Evolutionary conservation across 2,329 filamentous ascomycete species (phyloP).

Genomic region (Phaeosphaeria sp.): DNA sequence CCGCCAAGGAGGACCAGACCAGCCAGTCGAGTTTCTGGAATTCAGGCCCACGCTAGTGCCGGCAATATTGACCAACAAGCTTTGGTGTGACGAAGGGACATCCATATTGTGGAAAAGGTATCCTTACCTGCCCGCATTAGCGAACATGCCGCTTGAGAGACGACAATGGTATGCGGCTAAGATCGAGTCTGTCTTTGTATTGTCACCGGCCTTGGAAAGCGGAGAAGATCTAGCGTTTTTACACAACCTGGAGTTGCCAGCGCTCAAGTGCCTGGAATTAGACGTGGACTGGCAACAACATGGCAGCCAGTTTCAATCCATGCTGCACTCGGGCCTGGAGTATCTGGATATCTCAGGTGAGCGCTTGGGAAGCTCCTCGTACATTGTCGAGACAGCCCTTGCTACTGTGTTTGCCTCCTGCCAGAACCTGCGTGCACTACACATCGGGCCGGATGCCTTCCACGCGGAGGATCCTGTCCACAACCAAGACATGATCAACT

Average conservation of each 20-base stretch:
- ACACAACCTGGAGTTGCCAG: conserved; percentile 35
- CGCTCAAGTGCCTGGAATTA: conserved; percentile 36
- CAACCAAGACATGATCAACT: conserved; percentile 23
- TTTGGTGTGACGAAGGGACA: conserved; percentile 43
- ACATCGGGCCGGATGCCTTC: conserved; percentile 32
- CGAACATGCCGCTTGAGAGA: conserved; percentile 25
- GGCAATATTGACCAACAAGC: conserved; percentile 37
- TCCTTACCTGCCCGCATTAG: conserved; percentile 36
- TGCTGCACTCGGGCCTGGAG: conserved; percentile 36
- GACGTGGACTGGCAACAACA: conserved; percentile 36
- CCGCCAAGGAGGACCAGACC: conserved; percentile 38
- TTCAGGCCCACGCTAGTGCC: conserved; percentile 43
- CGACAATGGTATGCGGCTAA: conserved; percentile 43
- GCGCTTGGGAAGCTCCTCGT: conserved; percentile 29
- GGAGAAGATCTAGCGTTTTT: conserved; percentile 30
- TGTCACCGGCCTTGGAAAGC: conserved; percentile 22
- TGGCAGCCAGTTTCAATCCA: conserved; percentile 20
- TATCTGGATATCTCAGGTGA: conserved; percentile 31
- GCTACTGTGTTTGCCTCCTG: conserved; percentile 30
- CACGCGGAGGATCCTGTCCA: conserved; percentile 27
- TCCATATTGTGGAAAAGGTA: conserved; percentile 42
- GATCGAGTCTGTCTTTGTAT: conserved; percentile 32
- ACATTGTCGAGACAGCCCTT: conserved; percentile 30
- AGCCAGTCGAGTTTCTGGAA: conserved; percentile 43
- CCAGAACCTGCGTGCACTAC: conserved; percentile 31